Percentiles rank a stretch among this genome's conserved stretches.
Evolutionary conservation across 1,284 basidiomycete species (phyloP).

Genomic region (Tranzscheliella williamsii): DNA sequence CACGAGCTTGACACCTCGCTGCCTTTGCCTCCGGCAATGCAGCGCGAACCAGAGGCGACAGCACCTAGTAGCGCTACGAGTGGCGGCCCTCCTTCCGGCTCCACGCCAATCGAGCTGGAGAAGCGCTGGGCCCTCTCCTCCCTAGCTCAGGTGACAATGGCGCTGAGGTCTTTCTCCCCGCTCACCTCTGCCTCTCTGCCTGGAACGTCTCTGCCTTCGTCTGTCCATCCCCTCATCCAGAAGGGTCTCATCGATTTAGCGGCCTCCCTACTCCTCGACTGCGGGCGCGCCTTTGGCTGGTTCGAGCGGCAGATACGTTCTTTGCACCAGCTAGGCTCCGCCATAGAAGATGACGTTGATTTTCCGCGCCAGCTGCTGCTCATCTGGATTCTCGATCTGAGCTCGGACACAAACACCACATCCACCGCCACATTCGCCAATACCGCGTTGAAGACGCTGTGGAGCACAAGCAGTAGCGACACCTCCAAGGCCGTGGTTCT

Average conservation of each 20-base stretch:
- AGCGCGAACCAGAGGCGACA: too few species aligned
- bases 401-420: slow-evolving; percentile 4
- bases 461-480: neutral
- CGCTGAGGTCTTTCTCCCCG: slow-evolving; percentile 19
- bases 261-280: slow-evolving; percentile 5
- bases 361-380: slow-evolving; percentile 14
- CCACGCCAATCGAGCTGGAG: too few species aligned
- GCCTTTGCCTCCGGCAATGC: too few species aligned
- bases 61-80: too few species aligned
- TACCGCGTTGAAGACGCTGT: slow-evolving; percentile 1
- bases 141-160: slow-evolving; percentile 24
- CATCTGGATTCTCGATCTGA: slow-evolving; percentile 26
- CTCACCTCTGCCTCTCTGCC: slow-evolving; percentile 17
- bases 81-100: too few species aligned
- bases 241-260: slow-evolving; percentile 8
- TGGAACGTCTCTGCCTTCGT: slow-evolving; percentile 12
- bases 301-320: slow-evolving; percentile 14
- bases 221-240: slow-evolving; percentile 3
- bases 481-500: neutral
- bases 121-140: slow-evolving; percentile 22
- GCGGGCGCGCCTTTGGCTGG: slow-evolving; percentile 18
- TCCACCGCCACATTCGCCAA: neutral
- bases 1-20: too few species aligned
- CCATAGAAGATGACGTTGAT: neutral
- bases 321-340: neutral